phyloP scores from a whole-genome alignment of 768 basidiomycete species.

The Lentinula boryana region DNA sequence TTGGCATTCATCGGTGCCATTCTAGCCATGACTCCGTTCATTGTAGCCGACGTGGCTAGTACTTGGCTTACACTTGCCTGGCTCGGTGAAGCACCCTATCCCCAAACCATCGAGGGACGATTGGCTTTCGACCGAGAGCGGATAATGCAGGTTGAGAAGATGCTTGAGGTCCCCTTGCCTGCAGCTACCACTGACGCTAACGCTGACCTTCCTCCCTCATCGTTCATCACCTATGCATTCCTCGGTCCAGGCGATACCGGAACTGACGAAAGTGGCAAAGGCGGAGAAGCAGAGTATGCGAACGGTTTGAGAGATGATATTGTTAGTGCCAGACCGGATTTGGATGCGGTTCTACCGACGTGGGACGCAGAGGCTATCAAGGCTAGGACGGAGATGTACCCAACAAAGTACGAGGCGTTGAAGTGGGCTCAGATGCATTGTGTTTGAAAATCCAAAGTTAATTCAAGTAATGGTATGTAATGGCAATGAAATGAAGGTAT shows the following conservation, averaged over 20 bases:
- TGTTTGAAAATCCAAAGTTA: no score
- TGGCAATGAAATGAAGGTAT: no score
- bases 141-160: slow-evolving; percentile 16
- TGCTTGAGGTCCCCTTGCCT: not conserved
- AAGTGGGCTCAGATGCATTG: slow-evolving; percentile 1
- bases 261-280: not conserved
- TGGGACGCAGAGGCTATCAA: not conserved
- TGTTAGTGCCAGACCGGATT: not conserved
- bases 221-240: slow-evolving; percentile 28
- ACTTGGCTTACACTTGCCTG: slow-evolving; percentile 44
- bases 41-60: slow-evolving; percentile 40
- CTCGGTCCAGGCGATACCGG: slow-evolving; percentile 15
- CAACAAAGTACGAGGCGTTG: not conserved
- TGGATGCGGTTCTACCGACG: not conserved
- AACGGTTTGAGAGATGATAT: slow-evolving; percentile 27
- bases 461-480: no score
- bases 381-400: not conserved
- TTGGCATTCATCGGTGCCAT: slow-evolving; percentile 40
- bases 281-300: slow-evolving; percentile 29
- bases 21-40: slow-evolving; percentile 41
- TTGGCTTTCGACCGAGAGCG: slow-evolving; percentile 32
- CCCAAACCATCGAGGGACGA: slow-evolving; percentile 24
- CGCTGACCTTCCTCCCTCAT: slow-evolving; percentile 12
- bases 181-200: no score
- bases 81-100: slow-evolving; percentile 25